Evolutionary conservation across 2,329 filamentous ascomycete genomes (phyloP), one percentile per base, ranked within the genome.

Genomic region (Fusarium sp.): DNA sequence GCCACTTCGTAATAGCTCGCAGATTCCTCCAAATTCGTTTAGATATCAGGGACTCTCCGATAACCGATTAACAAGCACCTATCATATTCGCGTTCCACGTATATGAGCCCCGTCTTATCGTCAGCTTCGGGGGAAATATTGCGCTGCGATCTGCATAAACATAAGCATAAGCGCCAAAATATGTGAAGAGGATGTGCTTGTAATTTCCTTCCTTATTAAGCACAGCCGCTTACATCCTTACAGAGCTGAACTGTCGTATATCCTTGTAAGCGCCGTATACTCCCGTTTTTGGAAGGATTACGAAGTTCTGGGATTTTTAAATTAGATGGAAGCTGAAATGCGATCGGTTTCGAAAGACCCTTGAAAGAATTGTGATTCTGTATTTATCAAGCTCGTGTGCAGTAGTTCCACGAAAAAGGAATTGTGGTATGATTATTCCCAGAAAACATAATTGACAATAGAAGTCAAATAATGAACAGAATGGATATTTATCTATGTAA

Each of bases 171-270:
- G 59, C 46, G 30, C 46, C 45, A 38, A 37, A 10, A 23, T 23
- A 23, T 46, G 17, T 35, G 26, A 14, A 15, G 26, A 33, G 18
- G 27, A n/a, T 32, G 35, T 41, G 26, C 27, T 64, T 56, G 23
- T 23, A 38, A 23, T 48, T 46, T 48, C 7, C 48, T 57, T 48
- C 48, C 61, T 42, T 64, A 30, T 42, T 64, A 30, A 48, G 33
- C 61, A 64, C 60, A 57, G 61, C 59, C 60, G 18, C 44, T 33
- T 27, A 52, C n/a, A 61, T 33, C 52, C 52, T n/a, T 55, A 23
- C 52, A 55, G 15, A 46, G 52, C 52, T 55, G 52, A 58, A 18
- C 13, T 58, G 45, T 20, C 33, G 33, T 52, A 18, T 37, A 58
- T 40, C 55, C 55, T 52, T 20, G 32, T 12, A 52, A 30, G 30